Percentiles rank a stretch among this genome's conserved stretches.
Evolutionary conservation across 805 yeast genomes (phyloP).

Genomic region (Yamadazyma scolyti): DNA sequence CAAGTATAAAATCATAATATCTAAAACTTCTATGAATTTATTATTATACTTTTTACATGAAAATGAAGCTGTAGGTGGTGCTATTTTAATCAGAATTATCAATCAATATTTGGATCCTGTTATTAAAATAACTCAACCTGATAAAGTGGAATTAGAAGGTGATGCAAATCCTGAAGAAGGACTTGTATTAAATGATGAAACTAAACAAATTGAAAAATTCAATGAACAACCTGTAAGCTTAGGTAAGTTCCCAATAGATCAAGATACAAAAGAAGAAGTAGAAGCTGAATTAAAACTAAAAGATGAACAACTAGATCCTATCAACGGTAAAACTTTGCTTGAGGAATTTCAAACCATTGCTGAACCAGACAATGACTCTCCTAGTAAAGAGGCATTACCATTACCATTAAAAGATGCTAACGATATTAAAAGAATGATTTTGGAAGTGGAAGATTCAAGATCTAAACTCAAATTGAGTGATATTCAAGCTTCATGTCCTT

Average conservation of each 20-base stretch:
- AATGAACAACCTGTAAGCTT: conserved; percentile 72
- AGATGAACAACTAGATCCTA: conserved; percentile 41
- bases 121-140: conserved; percentile 40
- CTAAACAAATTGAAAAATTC: conserved; percentile 53
- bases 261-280: conserved; percentile 79
- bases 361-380: conserved; percentile 60
- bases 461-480: conserved; percentile 60
- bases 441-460: conserved; percentile 77
- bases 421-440: conserved; percentile 77
- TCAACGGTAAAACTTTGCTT: conserved; percentile 33
- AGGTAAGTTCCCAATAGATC: conserved; percentile 83
- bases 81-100: conserved; percentile 76
- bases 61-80: conserved; percentile 89
- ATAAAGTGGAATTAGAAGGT: conserved; percentile 39
- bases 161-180: conserved; percentile 53
- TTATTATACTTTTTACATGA: conserved; percentile 85
- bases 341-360: conserved; percentile 43
- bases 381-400: conserved; percentile 73
- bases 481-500: conserved; percentile 79
- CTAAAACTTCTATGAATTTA: conserved; percentile 81
- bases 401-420: conserved; percentile 77
- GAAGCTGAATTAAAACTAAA: conserved; percentile 77
- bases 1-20: conserved; percentile 71
- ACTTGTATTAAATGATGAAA: conserved; percentile 40
- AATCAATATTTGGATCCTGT: conserved; percentile 73